Evolutionary conservation across 345 rosid genomes (phyloP), one percentile per base, ranked within the genome.

Genomic region (Raphanus raphanistrum): DNA sequence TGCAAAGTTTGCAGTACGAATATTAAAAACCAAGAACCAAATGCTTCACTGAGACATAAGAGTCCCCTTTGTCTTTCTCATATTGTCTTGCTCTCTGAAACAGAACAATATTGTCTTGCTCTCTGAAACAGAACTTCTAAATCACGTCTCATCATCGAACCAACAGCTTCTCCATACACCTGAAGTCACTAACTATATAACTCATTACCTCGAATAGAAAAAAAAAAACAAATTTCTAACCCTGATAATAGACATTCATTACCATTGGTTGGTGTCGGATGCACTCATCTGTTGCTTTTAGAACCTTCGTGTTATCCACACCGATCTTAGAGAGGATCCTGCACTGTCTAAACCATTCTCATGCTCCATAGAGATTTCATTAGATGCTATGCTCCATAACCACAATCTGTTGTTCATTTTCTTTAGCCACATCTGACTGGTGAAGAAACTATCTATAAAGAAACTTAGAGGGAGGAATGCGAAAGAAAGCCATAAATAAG

Each of bases 221-320:
- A n/a, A 65, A 65, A 8, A 36, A 11, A 60, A 36, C n/a, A 25
- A 45, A 31, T 7, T 6, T 15, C 8, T 48, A 57, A 7, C 3
- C 3, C 2, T 48, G 3, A 33, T 33, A 4, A 33, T 33, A 33
- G 36, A 36, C 9, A 41, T 2, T 26, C 29, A 25, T 10, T 72
- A 93, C 99, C 95, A 93, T 96, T 2, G 98, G 98, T 68, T 93
- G 99, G 52, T 97, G 91, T 72, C 91, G 92, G 57, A 96, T 89
- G 80, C 78, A 93, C 86, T 82, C 90, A 15, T 90, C 99, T 2
- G 99, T 91, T 7, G 93, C 94, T 79, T 93, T 97, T 38, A 96
- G 86, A 65, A 96, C 91, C 70, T 90, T 90, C 0, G 97, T 88
- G 68, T 96, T 93, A 79, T 96, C 98, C 25, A 93, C 90, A 54